Evolutionary conservation across 305 asterid genomes (phyloP).

Genomic region (Fraxinus latifolia): DNA sequence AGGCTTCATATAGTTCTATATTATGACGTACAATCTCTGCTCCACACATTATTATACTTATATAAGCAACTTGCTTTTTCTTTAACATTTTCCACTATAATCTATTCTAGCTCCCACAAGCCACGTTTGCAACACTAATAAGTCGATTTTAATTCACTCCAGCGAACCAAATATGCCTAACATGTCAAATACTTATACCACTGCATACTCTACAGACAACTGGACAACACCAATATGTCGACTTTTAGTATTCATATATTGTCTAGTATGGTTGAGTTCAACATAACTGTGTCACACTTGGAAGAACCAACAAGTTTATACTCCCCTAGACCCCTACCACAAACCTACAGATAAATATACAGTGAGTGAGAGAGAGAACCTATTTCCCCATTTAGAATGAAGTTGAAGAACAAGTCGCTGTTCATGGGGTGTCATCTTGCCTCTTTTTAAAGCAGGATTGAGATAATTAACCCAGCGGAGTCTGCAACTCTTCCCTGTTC

Average conservation of each 20-base stretch:
- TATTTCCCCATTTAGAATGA: constrained; percentile 85
- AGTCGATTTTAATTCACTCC: not conserved
- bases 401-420: constrained; percentile 72
- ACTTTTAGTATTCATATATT: too few species aligned
- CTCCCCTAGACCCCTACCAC: too few species aligned
- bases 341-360: too few species aligned
- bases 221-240: not conserved
- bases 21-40: not conserved
- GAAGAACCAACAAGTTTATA: not conserved
- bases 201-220: not conserved
- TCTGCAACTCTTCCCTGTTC: constrained; percentile 96
- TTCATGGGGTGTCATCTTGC: constrained; percentile 77
- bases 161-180: not conserved
- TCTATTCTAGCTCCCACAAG: too few species aligned
- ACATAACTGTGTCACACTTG: not conserved
- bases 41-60: not conserved
- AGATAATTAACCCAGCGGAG: constrained; percentile 94
- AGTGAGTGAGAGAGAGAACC: constrained; percentile 31
- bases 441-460: constrained; percentile 80
- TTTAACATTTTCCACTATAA: too few species aligned
- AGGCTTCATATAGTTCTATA: not conserved
- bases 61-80: not conserved
- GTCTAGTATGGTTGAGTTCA: not conserved
- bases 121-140: too few species aligned
- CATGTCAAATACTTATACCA: not conserved